Conservation (phyloP, 2,329 filamentous ascomycete species). For the Arthrobotrys iridis region DNA sequence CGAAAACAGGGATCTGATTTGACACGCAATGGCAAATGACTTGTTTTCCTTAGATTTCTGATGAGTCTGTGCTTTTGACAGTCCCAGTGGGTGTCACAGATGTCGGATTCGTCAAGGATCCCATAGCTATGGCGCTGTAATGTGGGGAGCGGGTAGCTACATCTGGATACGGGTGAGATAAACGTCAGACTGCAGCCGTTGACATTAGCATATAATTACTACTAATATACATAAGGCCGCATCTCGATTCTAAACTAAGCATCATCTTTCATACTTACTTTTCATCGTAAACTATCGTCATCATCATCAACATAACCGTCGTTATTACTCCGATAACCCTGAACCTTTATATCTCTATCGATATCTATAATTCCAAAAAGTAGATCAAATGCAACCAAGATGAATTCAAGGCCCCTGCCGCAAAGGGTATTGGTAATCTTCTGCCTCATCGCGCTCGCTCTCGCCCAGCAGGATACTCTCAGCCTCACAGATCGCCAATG, state of each 20-base stretch:
- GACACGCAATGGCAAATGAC: background rate
- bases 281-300: background rate
- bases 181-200: background rate
- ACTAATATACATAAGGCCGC: background rate
- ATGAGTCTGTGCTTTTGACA: background rate
- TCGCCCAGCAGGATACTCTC: slow-evolving; percentile 23
- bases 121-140: background rate
- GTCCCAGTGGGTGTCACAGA: slow-evolving; percentile 8
- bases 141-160: background rate
- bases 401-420: background rate
- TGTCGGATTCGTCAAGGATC: background rate
- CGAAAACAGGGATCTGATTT: background rate
- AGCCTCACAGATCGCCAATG: slow-evolving; percentile 29
- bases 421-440: background rate
- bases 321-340: background rate
- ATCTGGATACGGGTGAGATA: background rate
- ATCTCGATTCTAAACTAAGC: background rate
- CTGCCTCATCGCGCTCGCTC: background rate
- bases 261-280: no score
- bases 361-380: background rate
- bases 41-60: slow-evolving; percentile 6
- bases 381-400: background rate
- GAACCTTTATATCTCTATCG: background rate
- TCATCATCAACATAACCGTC: background rate
- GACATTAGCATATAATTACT: background rate